These are phyloP conservation scores for Calycina herbarum DNA, from an alignment of 2,329 filamentous ascomycete genomes.

Conservation along the genomic window DNA sequence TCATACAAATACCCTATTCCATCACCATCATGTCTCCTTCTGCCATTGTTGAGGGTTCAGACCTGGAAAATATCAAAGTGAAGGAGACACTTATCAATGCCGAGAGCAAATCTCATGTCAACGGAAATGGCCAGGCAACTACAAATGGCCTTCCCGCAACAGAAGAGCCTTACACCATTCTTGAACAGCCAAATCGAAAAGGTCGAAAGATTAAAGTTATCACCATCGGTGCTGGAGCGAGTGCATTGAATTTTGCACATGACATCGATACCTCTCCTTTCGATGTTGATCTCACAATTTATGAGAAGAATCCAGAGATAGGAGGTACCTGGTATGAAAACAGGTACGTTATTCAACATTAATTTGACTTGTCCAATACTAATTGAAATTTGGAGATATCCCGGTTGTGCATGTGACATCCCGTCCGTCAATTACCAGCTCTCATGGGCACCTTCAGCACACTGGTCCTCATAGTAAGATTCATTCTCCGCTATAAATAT, in stretches of 20 bases:
- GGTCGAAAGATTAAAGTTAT: conserved; percentile 32
- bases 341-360: conserved; percentile 12
- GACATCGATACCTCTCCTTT: conserved; percentile 46
- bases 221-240: conserved; percentile 49
- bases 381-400: conserved; percentile 6
- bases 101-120: too few relatives aligned
- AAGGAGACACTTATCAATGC: too few relatives aligned
- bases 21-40: too few relatives aligned
- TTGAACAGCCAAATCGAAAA: conserved; percentile 22
- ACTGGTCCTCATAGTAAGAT: conserved; percentile 20
- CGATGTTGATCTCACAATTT: conserved; percentile 41
- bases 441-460: conserved; percentile 18
- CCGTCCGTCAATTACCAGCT: conserved; percentile 22
- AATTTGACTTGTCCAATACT: too few relatives aligned
- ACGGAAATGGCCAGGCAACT: too few relatives aligned
- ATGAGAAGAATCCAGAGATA: background rate
- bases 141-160: too few relatives aligned
- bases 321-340: conserved; percentile 17
- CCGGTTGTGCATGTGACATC: conserved; percentile 23
- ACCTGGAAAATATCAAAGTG: too few relatives aligned
- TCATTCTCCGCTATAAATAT: conserved; percentile 4
- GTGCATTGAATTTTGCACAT: conserved; percentile 47
- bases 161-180: background rate
- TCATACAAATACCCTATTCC: too few relatives aligned
- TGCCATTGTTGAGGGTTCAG: too few relatives aligned